These are phyloP conservation scores for Cladophialophora exuberans DNA, from an alignment of 2,329 filamentous ascomycete genomes.

Conservation along the genomic window DNA sequence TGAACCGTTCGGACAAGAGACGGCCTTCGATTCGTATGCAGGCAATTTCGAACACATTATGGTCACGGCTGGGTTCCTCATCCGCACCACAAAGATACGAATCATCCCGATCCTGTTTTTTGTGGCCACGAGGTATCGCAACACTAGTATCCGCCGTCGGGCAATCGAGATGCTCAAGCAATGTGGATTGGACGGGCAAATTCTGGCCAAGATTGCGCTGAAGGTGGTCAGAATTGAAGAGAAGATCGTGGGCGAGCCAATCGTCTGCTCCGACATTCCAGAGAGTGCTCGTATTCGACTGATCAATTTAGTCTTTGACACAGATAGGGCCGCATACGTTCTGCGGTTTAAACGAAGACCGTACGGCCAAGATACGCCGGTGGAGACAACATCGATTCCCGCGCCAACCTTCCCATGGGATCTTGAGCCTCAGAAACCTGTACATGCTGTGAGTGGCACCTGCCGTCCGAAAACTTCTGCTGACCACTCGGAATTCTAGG, in stretches of 20 bases:
- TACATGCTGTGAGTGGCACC: conserved; percentile 10
- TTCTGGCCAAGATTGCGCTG: conserved; percentile 18
- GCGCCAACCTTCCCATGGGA: conserved; percentile 7
- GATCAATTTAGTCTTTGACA: conserved; percentile 1
- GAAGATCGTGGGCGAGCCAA: conserved; percentile 4
- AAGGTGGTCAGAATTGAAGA: conserved; percentile 23
- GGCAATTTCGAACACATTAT: conserved; percentile 17
- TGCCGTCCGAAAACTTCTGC: neutral
- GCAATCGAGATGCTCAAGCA: conserved; percentile 15
- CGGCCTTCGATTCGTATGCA: conserved; percentile 16
- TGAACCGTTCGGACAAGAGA: conserved; percentile 21
- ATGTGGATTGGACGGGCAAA: conserved; percentile 21
- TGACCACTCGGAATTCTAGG: neutral
- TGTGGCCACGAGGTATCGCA: conserved; percentile 25
- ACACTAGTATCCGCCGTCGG: conserved; percentile 14
- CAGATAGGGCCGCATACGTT: neutral
- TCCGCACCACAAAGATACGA: neutral
- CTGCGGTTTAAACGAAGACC: conserved; percentile 11
- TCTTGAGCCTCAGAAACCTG: neutral
- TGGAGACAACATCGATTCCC: conserved; percentile 5
- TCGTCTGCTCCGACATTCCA: conserved; percentile 21
- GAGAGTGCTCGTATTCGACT: conserved; percentile 18
- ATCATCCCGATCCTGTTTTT: conserved; percentile 24
- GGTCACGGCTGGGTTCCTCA: conserved; percentile 5
- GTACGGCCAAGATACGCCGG: neutral